Evolutionary conservation across 768 basidiomycete species (phyloP).

Genomic region (Ephemerocybe angulata): DNA sequence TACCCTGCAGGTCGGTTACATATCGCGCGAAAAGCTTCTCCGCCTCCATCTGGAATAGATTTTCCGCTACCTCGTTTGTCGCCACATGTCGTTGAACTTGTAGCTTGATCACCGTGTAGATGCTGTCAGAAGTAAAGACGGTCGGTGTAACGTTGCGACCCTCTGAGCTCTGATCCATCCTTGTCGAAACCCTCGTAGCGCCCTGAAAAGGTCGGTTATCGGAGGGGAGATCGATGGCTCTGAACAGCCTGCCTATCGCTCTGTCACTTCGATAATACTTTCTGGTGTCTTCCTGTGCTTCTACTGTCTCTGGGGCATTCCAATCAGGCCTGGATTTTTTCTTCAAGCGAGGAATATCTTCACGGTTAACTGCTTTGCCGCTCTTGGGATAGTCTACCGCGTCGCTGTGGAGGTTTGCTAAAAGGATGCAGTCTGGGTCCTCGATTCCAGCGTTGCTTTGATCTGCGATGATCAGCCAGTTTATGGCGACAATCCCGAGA

Average conservation of each 20-base stretch:
- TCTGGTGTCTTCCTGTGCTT: conserved; percentile 7
- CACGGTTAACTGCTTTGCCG: conserved; percentile 40
- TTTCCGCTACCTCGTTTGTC: conserved; percentile 16
- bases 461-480: conserved; percentile 66
- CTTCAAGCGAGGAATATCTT: conserved; percentile 42
- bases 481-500: conserved; percentile 58
- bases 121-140: not conserved
- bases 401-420: conserved; percentile 57
- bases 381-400: conserved; percentile 70
- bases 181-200: conserved; percentile 4
- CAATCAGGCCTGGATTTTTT: conserved; percentile 50
- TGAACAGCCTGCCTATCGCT: conserved; percentile 61
- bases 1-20: conserved; percentile 40
- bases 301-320: conserved; percentile 58
- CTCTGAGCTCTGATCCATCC: not conserved
- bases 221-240: conserved; percentile 53
- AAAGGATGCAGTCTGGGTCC: conserved; percentile 46
- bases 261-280: conserved; percentile 50
- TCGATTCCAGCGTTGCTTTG: conserved; percentile 43
- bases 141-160: not conserved
- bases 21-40: conserved; percentile 39
- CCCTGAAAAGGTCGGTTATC: conserved; percentile 12
- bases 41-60: conserved; percentile 26
- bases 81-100: conserved; percentile 32
- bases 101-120: conserved; percentile 16